Percentiles rank a stretch among this genome's conserved stretches.
phyloP scores from a whole-genome alignment of 371 early-diverging fungal genomes.

The Mucor sp. region DNA sequence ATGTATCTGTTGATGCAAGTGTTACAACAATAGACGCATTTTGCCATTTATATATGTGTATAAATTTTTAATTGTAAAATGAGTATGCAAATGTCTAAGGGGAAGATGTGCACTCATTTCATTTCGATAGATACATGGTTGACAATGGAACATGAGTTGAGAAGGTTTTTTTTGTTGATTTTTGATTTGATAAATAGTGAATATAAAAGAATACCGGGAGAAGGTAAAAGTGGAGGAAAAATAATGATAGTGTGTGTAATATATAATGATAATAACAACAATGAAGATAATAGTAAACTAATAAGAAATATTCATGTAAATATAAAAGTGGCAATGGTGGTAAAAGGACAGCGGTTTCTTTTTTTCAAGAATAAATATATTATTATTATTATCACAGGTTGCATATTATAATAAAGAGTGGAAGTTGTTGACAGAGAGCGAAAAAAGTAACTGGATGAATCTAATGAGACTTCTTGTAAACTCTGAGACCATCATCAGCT shows the following conservation, averaged over 20 bases:
- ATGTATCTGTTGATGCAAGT: too few relatives aligned
- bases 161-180: not conserved
- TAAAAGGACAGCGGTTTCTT: not conserved
- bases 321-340: not conserved
- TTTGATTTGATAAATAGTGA: not conserved
- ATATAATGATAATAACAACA: too few relatives aligned
- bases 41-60: too few relatives aligned
- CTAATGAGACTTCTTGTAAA: constrained; percentile 37
- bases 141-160: not conserved
- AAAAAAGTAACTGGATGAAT: not conserved
- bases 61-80: not conserved
- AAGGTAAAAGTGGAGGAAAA: not conserved
- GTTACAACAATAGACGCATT: too few relatives aligned
- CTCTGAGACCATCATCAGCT: constrained; percentile 33
- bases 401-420: not conserved
- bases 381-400: not conserved
- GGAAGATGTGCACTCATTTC: too few relatives aligned
- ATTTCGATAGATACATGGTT: too few relatives aligned
- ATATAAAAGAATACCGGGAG: not conserved
- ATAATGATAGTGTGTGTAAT: not conserved
- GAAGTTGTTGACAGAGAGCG: not conserved
- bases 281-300: not conserved
- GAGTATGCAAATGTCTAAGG: not conserved
- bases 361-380: not conserved
- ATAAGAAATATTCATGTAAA: not conserved